Conservation (phyloP, 371 early-diverging fungal genomes). For the Apophysomyces elegans region DNA sequence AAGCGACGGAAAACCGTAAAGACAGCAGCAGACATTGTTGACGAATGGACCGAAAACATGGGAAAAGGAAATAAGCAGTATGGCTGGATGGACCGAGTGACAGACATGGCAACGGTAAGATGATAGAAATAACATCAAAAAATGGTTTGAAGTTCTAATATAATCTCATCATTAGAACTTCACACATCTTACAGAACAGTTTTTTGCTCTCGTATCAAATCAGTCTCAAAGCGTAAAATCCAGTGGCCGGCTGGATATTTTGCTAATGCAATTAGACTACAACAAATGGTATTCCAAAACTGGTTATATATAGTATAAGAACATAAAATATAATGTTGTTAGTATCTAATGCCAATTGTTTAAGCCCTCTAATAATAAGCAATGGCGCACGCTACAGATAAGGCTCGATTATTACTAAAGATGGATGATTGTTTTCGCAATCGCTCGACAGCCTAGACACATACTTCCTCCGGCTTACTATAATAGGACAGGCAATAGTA, state of each 20-base stretch:
- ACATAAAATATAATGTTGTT: not conserved
- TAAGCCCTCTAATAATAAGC: too few species aligned
- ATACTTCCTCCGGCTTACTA: too few species aligned
- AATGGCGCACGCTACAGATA: too few species aligned
- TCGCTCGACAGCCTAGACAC: too few species aligned
- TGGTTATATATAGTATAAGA: not conserved
- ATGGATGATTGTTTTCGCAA: too few species aligned
- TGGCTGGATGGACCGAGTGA: constrained; percentile 27
- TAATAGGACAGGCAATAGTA: too few species aligned
- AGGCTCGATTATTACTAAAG: too few species aligned
- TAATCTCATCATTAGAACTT: constrained; percentile 47
- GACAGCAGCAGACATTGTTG: constrained; percentile 47
- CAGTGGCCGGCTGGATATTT: constrained; percentile 57
- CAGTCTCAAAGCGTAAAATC: constrained; percentile 47
- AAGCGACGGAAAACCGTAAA: constrained; percentile 30
- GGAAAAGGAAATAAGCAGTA: constrained; percentile 15
- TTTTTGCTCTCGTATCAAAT: constrained; percentile 52
- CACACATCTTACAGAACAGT: constrained; percentile 43
- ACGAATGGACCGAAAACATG: constrained; percentile 41
- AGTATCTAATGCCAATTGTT: too few species aligned
- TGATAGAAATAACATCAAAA: not conserved
- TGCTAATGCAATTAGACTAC: constrained; percentile 71
- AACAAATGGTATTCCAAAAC: constrained; percentile 52
- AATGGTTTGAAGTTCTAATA: not conserved
- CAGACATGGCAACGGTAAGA: constrained; percentile 31